These are phyloP conservation scores for Colletotrichum liaoningense DNA, from an alignment of 2,329 filamentous ascomycete genomes.

Conservation along the genomic window DNA sequence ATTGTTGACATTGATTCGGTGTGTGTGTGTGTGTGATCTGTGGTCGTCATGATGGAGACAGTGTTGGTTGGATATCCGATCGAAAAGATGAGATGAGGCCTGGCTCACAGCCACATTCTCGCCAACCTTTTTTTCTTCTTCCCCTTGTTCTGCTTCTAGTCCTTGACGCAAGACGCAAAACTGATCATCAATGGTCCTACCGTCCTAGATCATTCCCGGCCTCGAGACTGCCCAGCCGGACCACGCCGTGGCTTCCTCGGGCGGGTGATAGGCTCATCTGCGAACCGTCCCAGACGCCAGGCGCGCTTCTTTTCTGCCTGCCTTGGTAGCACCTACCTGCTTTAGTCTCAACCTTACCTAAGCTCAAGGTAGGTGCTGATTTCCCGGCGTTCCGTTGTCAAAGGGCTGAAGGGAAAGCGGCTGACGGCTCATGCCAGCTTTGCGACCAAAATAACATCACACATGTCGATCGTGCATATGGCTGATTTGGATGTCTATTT, in stretches of 20 bases:
- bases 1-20: background rate
- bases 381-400: background rate
- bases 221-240: slow-evolving; percentile 19
- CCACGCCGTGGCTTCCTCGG: slow-evolving; percentile 18
- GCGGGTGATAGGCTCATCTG: slow-evolving; percentile 24
- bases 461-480: background rate
- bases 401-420: slow-evolving; percentile 6
- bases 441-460: background rate
- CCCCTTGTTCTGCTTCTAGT: background rate
- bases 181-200: background rate
- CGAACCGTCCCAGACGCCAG: slow-evolving; percentile 9
- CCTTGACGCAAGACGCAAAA: slow-evolving; percentile 10
- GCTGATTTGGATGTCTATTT: background rate
- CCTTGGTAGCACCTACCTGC: too few relatives aligned
- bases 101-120: slow-evolving; percentile 5
- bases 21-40: background rate
- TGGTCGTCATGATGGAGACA: background rate
- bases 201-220: background rate
- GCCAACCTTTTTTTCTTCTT: background rate
- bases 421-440: slow-evolving; percentile 1
- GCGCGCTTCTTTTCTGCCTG: background rate
- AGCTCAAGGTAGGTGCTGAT: background rate
- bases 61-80: background rate
- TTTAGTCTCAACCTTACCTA: background rate
- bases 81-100: background rate